These are phyloP conservation scores for Linnemannia zychae DNA, from an alignment of 192 early-diverging fungal species.

Conservation along the genomic window DNA sequence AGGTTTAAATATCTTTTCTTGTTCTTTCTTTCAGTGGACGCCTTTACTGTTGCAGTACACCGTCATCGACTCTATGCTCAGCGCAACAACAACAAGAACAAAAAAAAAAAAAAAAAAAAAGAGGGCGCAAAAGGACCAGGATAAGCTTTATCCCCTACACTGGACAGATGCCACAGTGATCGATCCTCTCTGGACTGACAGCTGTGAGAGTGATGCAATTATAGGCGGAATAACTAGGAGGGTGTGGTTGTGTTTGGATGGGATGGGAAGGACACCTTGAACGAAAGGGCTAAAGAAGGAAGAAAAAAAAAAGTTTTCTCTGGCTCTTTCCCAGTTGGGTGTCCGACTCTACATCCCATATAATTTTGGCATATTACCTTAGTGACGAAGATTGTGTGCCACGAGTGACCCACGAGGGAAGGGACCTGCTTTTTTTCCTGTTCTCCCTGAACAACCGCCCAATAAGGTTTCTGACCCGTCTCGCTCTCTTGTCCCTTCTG, in stretches of 20 bases:
- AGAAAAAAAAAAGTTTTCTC: conserved; percentile 2
- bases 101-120: too few relatives aligned
- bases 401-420: conserved; percentile 41
- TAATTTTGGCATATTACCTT: conserved; percentile 1
- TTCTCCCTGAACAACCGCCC: background rate
- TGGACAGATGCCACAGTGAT: too few relatives aligned
- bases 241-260: background rate
- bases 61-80: background rate
- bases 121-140: background rate
- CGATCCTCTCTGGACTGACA: background rate
- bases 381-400: conserved; percentile 16
- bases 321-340: conserved; percentile 5
- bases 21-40: background rate
- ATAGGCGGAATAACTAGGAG: background rate
- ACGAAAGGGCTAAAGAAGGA: conserved; percentile 1
- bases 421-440: background rate
- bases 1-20: too few relatives aligned
- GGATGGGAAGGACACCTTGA: background rate
- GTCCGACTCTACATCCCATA: background rate
- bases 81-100: too few relatives aligned
- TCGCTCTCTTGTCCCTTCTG: too few relatives aligned
- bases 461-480: conserved; percentile 10
- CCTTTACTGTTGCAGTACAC: background rate
- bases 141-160: background rate
- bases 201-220: background rate